Evolutionary conservation across 768 basidiomycete genomes (phyloP).

Genomic region (Boletales sp.): DNA sequence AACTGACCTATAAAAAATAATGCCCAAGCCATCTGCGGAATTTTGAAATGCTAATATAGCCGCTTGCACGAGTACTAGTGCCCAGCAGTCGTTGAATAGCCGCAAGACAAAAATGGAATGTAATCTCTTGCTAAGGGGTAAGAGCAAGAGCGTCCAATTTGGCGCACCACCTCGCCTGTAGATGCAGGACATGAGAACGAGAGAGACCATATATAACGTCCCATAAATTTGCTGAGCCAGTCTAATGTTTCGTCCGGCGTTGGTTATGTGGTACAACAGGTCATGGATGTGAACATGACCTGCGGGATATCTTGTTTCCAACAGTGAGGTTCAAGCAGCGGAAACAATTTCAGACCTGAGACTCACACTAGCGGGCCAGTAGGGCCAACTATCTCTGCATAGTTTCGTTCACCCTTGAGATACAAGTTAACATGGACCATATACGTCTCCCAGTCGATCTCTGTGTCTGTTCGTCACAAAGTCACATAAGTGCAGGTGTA

Average conservation of each 20-base stretch:
- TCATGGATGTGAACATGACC: constrained; percentile 86
- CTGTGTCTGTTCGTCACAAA: constrained; percentile 66
- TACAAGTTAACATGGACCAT: constrained; percentile 84
- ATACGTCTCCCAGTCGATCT: constrained; percentile 98
- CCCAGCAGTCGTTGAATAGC: constrained; percentile 95
- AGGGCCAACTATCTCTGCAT: constrained; percentile 77
- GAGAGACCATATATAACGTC: constrained; percentile 63
- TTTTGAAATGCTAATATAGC: constrained; percentile 64
- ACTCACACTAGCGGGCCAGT: constrained; percentile 90
- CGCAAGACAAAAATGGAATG: constrained; percentile 92
- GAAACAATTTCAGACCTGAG: background rate
- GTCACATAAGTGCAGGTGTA: constrained; percentile 13
- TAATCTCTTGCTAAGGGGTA: constrained; percentile 87
- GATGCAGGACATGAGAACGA: constrained; percentile 62
- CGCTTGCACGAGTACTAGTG: constrained; percentile 59
- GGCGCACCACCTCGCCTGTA: constrained; percentile 62
- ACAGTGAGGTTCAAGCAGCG: background rate
- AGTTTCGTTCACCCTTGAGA: constrained; percentile 78
- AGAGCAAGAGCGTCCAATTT: constrained; percentile 67
- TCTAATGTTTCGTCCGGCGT: constrained; percentile 54
- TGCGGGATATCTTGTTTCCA: constrained; percentile 77
- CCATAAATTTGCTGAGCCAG: constrained; percentile 80
- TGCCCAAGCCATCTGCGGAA: constrained; percentile 58
- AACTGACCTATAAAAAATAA: constrained; percentile 70
- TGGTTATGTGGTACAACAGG: constrained; percentile 60